Evolutionary conservation across 1,284 basidiomycete genomes (phyloP), one percentile per base, ranked within the genome.

Genomic region (Apiotrichum porosum): DNA sequence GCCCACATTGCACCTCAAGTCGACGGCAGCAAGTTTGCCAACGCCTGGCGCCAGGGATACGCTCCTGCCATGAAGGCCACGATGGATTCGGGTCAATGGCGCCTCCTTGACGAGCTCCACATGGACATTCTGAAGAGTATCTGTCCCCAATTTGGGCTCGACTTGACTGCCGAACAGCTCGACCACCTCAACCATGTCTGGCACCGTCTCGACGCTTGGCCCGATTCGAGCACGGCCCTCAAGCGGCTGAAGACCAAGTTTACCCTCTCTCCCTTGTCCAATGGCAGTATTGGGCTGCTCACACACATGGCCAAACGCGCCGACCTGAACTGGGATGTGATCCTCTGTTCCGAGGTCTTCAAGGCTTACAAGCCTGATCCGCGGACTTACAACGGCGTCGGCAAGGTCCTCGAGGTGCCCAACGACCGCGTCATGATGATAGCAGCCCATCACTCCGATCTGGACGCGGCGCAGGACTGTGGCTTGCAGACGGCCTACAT

Each of bases 401-500:
- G 34, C 17, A 15, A 31, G n/a, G 30, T 52, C 14, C n/a, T 52
- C 3, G 42, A 28, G n/a, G 39, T 52, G 4, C 39, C 19, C 9
- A 17, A 22, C 3, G 34, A 15, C 19, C 19, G 37, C n/a, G 51
- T 52, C 30, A 52, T 52, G 51, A 41, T 52, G 46, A 43, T 52
- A 13, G 51, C 51, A 4, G 30, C 51, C 31, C 51, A 52, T 24
- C 46, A 52, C 8, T 12, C n/a, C 24, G 51, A 52, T 18, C 42
- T 52, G 5, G 51, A 52, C 24, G 51, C 38, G 17, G 51, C 51
- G 19, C 42, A 49, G 39, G 46, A 42, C 24, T 34, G 38, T 5
- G 51, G 51, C 0, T 15, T 52, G 13, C 46, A 32, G 23, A 52
- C 51, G 0, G 51, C 46, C n/a, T 52, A 52, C 32, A 52, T 52